phyloP scores from a whole-genome alignment of 768 basidiomycete species.

The Leccinum subtestaceum region DNA sequence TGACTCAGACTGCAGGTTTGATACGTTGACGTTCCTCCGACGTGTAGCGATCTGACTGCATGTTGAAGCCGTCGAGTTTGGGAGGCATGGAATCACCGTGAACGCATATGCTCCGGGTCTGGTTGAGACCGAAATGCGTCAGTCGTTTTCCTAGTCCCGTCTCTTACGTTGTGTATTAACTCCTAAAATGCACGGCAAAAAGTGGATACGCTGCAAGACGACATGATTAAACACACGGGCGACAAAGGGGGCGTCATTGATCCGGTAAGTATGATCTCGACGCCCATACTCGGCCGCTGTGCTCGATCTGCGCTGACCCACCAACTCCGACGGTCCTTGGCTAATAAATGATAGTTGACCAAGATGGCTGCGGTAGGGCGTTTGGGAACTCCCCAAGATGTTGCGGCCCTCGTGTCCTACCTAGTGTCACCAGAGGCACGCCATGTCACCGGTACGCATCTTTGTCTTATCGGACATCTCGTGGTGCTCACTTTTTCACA shows the following conservation, averaged over 20 bases:
- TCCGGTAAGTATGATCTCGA: conserved; percentile 16
- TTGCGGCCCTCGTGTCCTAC: conserved; percentile 39
- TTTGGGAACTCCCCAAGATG: conserved; percentile 28
- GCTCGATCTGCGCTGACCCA: background rate
- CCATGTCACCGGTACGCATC: conserved; percentile 33
- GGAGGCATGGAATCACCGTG: conserved; percentile 31
- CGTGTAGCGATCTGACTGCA: background rate
- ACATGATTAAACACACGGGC: conserved; percentile 11
- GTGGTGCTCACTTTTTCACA: background rate
- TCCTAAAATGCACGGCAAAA: background rate
- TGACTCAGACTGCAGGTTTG: conserved; percentile 37
- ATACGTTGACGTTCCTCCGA: background rate
- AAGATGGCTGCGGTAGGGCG: conserved; percentile 18
- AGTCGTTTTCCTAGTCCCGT: background rate
- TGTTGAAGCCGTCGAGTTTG: conserved; percentile 32
- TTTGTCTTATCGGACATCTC: background rate
- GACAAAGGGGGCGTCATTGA: conserved; percentile 13
- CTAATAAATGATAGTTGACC: conserved; percentile 5
- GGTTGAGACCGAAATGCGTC: conserved; percentile 30
- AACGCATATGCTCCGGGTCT: conserved; percentile 36
- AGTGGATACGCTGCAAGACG: conserved; percentile 14
- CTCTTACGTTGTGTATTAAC: background rate
- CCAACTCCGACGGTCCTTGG: background rate
- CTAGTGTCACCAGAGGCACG: conserved; percentile 34
- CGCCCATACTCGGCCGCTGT: background rate